Evolutionary conservation across 2,329 filamentous ascomycete genomes (phyloP).

Genomic region (Penicillium sp.): DNA sequence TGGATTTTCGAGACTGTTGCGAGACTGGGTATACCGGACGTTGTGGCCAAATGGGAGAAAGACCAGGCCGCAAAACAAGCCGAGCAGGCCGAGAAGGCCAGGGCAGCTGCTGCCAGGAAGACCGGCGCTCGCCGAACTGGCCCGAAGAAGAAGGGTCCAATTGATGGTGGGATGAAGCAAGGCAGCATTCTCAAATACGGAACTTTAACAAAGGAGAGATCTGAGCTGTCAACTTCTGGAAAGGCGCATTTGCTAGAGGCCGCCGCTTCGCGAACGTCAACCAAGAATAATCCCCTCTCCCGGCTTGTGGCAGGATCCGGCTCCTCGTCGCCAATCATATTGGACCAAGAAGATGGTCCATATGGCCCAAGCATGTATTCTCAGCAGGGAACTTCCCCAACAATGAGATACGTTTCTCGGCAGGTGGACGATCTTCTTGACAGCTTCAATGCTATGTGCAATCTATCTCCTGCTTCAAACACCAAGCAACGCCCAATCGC

Average conservation of each 20-base stretch:
- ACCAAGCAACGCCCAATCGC: slow-evolving; percentile 26
- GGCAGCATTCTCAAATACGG: slow-evolving; percentile 46
- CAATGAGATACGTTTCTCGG: slow-evolving; percentile 3
- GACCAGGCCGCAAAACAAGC: slow-evolving; percentile 37
- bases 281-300: slow-evolving; percentile 13
- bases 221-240: slow-evolving; percentile 31
- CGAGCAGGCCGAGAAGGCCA: slow-evolving; percentile 23
- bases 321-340: slow-evolving; percentile 4
- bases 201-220: slow-evolving; percentile 39
- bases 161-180: slow-evolving; percentile 44
- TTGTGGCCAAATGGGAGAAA: slow-evolving; percentile 66
- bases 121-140: slow-evolving; percentile 27
- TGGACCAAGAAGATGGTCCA: slow-evolving; percentile 13
- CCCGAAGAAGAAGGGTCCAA: slow-evolving; percentile 39
- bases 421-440: slow-evolving; percentile 29
- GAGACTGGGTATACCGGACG: slow-evolving; percentile 64
- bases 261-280: slow-evolving; percentile 21
- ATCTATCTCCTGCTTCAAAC: slow-evolving; percentile 15
- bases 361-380: slow-evolving; percentile 20
- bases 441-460: slow-evolving; percentile 28
- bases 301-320: not conserved
- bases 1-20: slow-evolving; percentile 71
- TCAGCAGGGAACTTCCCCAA: slow-evolving; percentile 9
- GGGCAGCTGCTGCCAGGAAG: slow-evolving; percentile 26
- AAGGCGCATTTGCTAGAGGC: slow-evolving; percentile 34